These are phyloP conservation scores for Lanzia echinophila DNA, from an alignment of 2,329 filamentous ascomycete species.

Conservation along the genomic window DNA sequence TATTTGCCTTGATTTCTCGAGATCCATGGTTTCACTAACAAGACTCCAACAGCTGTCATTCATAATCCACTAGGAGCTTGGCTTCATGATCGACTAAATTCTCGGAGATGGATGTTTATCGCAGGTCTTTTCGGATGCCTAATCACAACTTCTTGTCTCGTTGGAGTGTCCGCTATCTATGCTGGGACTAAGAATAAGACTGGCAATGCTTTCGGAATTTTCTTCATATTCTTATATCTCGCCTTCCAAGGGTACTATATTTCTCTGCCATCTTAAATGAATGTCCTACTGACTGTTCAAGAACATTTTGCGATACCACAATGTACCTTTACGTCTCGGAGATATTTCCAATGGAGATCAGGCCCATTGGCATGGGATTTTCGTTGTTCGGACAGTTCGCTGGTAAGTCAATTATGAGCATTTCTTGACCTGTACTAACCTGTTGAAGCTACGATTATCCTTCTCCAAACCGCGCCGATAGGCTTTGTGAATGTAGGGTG, in stretches of 20 bases:
- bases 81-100: slow-evolving; percentile 2
- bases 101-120: neutral
- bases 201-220: slow-evolving; percentile 10
- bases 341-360: slow-evolving; percentile 31
- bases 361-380: slow-evolving; percentile 13
- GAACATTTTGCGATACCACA: neutral
- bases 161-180: slow-evolving; percentile 11
- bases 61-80: slow-evolving; percentile 9
- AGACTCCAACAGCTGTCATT: slow-evolving; percentile 7
- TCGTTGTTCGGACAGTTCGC: neutral
- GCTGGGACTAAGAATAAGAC: slow-evolving; percentile 4
- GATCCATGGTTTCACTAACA: neutral
- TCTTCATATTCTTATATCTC: slow-evolving; percentile 13
- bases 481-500: slow-evolving; percentile 13
- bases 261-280: neutral
- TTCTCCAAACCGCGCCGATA: slow-evolving; percentile 3
- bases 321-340: slow-evolving; percentile 31
- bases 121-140: slow-evolving; percentile 12
- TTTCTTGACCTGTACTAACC: neutral
- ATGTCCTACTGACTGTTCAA: neutral
- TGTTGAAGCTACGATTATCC: slow-evolving; percentile 1
- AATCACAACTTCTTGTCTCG: neutral
- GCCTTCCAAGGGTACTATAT: slow-evolving; percentile 9
- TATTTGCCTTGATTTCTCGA: slow-evolving; percentile 15
- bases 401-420: neutral